Percentiles rank a stretch among this genome's conserved stretches.
These are phyloP conservation scores for Trifolium pratense DNA, from an alignment of 306 rosid genomes.

Conservation along the genomic window DNA sequence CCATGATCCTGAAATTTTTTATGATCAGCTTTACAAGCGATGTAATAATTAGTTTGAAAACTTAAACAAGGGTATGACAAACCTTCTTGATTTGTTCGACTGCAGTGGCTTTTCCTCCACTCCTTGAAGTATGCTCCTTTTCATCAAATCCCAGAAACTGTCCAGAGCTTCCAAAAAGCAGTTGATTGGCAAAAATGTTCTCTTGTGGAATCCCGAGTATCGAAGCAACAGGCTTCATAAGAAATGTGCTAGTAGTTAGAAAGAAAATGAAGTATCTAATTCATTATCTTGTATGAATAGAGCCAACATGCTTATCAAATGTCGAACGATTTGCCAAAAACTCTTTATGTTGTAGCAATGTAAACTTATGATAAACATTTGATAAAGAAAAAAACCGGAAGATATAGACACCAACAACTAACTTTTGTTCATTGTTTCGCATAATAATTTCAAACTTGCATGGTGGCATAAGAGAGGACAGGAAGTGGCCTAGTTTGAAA, in stretches of 20 bases:
- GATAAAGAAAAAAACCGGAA: constrained; percentile 14
- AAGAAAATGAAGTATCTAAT: constrained; percentile 14
- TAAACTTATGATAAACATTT: constrained; percentile 34
- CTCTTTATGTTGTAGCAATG: constrained; percentile 12
- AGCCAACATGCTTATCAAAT: constrained; percentile 8
- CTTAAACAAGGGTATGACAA: constrained; percentile 32
- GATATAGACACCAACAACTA: not conserved
- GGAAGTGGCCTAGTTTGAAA: not conserved
- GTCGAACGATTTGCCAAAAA: constrained; percentile 28
- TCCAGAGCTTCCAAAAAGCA: constrained; percentile 79
- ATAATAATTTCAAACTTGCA: constrained; percentile 5
- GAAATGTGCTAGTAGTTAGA: constrained; percentile 41
- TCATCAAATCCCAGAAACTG: constrained; percentile 87
- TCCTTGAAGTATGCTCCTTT: constrained; percentile 87
- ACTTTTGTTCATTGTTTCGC: not conserved
- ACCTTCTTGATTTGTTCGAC: constrained; percentile 87
- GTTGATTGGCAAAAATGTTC: constrained; percentile 86
- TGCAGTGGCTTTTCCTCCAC: constrained; percentile 93
- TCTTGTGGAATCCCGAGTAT: constrained; percentile 73
- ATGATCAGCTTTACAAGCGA: constrained; percentile 40
- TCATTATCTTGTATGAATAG: constrained; percentile 24
- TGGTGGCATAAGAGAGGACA: not conserved
- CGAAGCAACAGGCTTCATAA: constrained; percentile 86
- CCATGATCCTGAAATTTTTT: constrained; percentile 66
- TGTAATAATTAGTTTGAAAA: constrained; percentile 11